Conservation (phyloP, 2,329 filamentous ascomycete species). For the Neoscytalidium dimidiatum region DNA sequence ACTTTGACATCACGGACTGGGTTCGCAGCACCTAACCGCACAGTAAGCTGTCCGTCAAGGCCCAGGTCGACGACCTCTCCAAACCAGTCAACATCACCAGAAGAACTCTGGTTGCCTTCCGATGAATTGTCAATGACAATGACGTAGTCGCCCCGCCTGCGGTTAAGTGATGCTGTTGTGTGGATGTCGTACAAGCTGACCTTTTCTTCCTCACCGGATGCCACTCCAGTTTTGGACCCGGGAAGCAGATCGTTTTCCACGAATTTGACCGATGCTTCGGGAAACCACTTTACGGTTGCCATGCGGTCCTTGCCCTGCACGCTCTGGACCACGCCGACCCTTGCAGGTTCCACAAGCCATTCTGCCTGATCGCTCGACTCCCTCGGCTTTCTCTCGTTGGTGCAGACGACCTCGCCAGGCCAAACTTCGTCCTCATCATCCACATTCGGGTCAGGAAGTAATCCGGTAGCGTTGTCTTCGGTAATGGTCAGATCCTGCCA, state of each 20-base stretch:
- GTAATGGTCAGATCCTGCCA: conserved; percentile 61
- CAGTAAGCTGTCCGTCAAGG: conserved; percentile 54
- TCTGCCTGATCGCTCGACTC: conserved; percentile 21
- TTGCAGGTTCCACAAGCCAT: conserved; percentile 45
- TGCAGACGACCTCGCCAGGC: conserved; percentile 58
- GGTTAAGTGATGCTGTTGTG: conserved; percentile 50
- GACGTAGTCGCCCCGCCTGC: conserved; percentile 56
- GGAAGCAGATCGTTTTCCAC: conserved; percentile 42
- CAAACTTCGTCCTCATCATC: conserved; percentile 59
- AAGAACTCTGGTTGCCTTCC: not conserved
- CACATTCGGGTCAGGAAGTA: conserved; percentile 53
- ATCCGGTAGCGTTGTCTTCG: conserved; percentile 44
- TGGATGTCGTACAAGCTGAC: conserved; percentile 62
- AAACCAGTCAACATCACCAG: conserved; percentile 49
- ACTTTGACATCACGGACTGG: conserved; percentile 54
- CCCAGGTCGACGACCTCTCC: conserved; percentile 59
- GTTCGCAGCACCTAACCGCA: conserved; percentile 55
- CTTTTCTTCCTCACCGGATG: conserved; percentile 49
- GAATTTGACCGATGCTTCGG: conserved; percentile 31
- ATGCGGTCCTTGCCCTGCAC: conserved; percentile 59
- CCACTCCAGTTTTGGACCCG: conserved; percentile 37
- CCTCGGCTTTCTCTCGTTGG: conserved; percentile 40
- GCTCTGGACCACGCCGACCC: conserved; percentile 58
- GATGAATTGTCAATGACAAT: conserved; percentile 37
- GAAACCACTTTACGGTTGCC: conserved; percentile 58